Base-by-base conservation (phyloP, 2,329 filamentous ascomycete genomes). In the Grosmannia clavigera region DNA sequence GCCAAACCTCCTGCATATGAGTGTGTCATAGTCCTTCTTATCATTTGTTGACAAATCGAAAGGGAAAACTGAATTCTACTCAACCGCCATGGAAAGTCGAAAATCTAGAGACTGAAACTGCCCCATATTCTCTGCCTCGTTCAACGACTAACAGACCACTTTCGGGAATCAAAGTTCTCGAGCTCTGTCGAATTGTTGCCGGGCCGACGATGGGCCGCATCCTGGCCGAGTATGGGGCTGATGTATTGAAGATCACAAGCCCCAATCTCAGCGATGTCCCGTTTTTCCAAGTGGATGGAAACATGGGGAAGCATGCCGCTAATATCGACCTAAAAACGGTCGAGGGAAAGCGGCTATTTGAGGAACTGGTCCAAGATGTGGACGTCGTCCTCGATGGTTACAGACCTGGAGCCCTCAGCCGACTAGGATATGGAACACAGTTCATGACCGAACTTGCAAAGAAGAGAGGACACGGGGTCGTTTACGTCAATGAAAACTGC, bases 381-480 rank as follows among this genome's bases (percentile, higher is more conserved):
- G 81, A 83, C 64, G 74, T 82, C 43, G 76, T 82, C 61, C 67
- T 82, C 27, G 76, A 81, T 61, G 79, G 80, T 31, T 83, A 78
- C 70, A 72, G 79, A 10, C 72, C 73, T 10, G 73, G 72, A 7
- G 70, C 72, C 11, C 69, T 82, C 55, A 69, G 70, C 43, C 69
- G 70, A 31, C 71, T 69, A n/a, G 75, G 75, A 0, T 69, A 77
- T 19, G 72, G 75, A 0, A 67, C 74, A 3, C 66, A 75, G 11
- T 70, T 70, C n/a, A 64, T 78, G 35, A 67, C 75, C 9, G 70
- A 67, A 55, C 68, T 75, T 64, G 77, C 70, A 19, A 70, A 66
- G 4, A 67, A 68, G 27, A 69, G 76, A 22, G 71, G 71, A 16
- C 71, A 70, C 33, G 76, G 77, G 7, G 72, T 79, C 22, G 70